These are phyloP conservation scores for Annulohypoxylon maeteangense DNA, from an alignment of 495 filamentous ascomycete species.

Conservation along the genomic window DNA sequence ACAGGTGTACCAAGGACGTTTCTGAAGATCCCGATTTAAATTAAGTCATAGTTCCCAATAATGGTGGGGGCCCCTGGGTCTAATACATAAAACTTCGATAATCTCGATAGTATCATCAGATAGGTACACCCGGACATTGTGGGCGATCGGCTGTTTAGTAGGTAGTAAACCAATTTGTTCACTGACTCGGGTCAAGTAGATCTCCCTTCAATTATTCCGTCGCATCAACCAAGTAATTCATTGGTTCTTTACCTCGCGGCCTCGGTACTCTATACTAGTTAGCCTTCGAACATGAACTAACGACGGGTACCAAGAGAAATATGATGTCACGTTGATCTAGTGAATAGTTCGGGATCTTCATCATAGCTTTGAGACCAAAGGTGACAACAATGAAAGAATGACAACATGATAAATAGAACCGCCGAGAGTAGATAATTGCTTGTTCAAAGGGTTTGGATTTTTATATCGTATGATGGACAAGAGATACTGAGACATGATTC, in stretches of 20 bases:
- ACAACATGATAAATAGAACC: neutral
- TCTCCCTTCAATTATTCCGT: neutral
- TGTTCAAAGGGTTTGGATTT: neutral
- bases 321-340: constrained; percentile 14
- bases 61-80: neutral
- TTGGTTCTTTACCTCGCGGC: neutral
- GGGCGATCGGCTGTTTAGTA: neutral
- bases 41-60: neutral
- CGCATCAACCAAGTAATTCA: neutral
- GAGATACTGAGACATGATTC: constrained; percentile 18
- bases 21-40: neutral
- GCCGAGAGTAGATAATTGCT: neutral
- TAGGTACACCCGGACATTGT: neutral
- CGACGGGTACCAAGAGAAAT: neutral
- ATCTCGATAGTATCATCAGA: neutral
- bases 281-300: neutral
- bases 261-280: neutral
- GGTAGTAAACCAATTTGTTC: neutral
- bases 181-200: neutral
- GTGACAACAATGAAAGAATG: neutral
- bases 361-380: neutral
- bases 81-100: neutral
- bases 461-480: neutral
- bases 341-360: neutral
- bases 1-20: neutral